Conservation (phyloP, 106 monocot species). For the Ottelia alismoides region DNA sequence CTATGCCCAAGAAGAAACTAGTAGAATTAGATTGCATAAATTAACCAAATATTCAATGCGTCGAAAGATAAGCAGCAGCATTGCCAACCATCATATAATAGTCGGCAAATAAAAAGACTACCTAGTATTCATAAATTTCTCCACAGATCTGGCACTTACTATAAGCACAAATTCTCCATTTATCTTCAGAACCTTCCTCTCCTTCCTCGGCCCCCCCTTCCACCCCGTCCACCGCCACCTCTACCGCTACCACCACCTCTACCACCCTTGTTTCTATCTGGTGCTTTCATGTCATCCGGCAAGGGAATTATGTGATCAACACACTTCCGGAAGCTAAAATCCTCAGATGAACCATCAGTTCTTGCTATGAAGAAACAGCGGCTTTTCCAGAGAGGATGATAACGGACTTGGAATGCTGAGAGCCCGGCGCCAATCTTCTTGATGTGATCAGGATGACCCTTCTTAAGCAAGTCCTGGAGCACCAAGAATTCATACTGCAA, state of each 20-base stretch:
- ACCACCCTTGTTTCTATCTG: conserved; percentile 2
- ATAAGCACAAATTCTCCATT: no score
- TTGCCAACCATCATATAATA: no score
- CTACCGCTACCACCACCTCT: conserved; percentile 15
- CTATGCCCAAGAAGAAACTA: no score
- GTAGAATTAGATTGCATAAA: no score
- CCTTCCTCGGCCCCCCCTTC: conserved; percentile 23
- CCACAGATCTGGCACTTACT: no score
- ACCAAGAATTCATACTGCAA: conserved; percentile 76
- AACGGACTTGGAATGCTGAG: conserved; percentile 65
- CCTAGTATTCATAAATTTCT: no score
- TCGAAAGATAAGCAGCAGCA: no score
- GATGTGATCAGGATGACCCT: conserved; percentile 47
- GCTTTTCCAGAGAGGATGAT: conserved; percentile 66
- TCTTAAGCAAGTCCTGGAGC: conserved; percentile 64
- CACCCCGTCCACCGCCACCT: conserved; percentile 9
- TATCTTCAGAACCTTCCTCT: no score
- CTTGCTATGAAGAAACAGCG: conserved; percentile 70
- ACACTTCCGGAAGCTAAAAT: conserved; percentile 97
- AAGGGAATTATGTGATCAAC: conserved; percentile 73
- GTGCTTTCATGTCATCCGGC: conserved; percentile 58
- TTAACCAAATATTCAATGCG: no score
- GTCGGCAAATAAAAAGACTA: no score
- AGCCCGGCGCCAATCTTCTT: conserved; percentile 69
- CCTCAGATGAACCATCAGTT: conserved; percentile 51